Base-by-base conservation (phyloP, 1,139 yeast genomes). In the Yamadazyma diospyri region DNA sequence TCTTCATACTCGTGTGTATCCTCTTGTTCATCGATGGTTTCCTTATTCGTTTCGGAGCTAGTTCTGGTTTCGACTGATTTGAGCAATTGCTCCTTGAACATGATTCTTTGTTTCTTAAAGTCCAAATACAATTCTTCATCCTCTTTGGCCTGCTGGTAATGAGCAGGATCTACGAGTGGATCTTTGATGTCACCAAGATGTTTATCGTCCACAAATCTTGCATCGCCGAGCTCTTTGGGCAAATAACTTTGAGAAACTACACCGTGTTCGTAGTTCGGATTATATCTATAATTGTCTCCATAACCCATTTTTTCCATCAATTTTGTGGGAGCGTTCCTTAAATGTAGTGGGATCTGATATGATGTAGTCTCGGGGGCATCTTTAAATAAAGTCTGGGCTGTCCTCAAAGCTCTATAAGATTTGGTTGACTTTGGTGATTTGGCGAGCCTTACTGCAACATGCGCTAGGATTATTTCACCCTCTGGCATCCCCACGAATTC, bases 401-500 rank as follows among this genome's bases (percentile, higher is more conserved):
- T 59, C 16, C 80, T 70, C 65, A 87, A 78, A 0, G 92, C 95
- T 36, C 88, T 64, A 50, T 89, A 89, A 0, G 94, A 77, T 50
- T 81, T 81, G 10, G 89, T 87, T 5, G 95, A 83, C 55, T 94
- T 94, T 1, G 80, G 78, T 0, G 97, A 94, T 35, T 78, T 62
- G 0, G 97, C 95, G 18, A 92, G 63, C 45, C 88, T 84, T 20
- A 84, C 88, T 1, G 95, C 89, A 55, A 97, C 87, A 47, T 92
- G 98, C 0, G 92, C 98, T 30, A 92, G 61, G 3, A 88, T 78
- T 22, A 86, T 69, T 52, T 92, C 97, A 2, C 94, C 94, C 52
- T 94, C 98, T 0, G 99, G 99, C 74, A 92, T 71, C 0, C 99
- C 99, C n/a, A 92, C 72, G 57, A 84, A 87, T 58, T 87, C 94